phyloP scores from a whole-genome alignment of 2,329 filamentous ascomycete genomes.

The Neofusicoccum ribis region DNA sequence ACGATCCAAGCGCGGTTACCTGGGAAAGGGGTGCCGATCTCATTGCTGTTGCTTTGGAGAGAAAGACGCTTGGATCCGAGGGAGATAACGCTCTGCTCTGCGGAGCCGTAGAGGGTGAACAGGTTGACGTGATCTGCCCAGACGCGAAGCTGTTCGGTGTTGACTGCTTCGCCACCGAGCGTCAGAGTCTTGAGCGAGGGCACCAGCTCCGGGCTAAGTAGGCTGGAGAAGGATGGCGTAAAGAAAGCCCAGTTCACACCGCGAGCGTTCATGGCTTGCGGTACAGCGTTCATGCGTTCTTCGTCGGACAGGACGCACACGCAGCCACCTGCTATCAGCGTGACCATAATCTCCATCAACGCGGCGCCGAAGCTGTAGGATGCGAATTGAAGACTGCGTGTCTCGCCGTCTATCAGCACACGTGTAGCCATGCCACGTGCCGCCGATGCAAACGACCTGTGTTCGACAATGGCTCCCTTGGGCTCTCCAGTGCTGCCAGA shows the following conservation, averaged over 20 bases:
- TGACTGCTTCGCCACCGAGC: conserved; percentile 35
- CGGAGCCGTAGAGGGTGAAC: too few species aligned
- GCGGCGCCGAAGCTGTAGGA: conserved; percentile 39
- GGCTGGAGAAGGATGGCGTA: conserved; percentile 40
- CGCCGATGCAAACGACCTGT: conserved; percentile 32
- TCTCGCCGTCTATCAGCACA: conserved; percentile 25
- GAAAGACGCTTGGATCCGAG: too few species aligned
- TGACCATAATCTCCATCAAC: conserved; percentile 38
- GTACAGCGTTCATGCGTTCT: conserved; percentile 36
- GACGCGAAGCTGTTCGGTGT: background rate
- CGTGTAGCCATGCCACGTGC: background rate
- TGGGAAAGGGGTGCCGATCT: too few species aligned
- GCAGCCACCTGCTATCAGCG: conserved; percentile 35
- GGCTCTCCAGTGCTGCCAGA: conserved; percentile 27
- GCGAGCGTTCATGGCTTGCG: too few species aligned
- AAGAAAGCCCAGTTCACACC: conserved; percentile 32
- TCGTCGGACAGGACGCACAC: conserved; percentile 45
- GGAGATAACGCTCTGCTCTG: too few species aligned
- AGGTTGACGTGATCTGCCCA: too few species aligned
- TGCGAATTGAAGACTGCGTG: conserved; percentile 40
- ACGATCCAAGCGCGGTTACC: too few species aligned
- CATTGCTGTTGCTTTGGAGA: too few species aligned
- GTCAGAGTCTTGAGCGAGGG: conserved; percentile 41
- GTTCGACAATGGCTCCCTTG: conserved; percentile 33
- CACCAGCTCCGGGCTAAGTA: conserved; percentile 37